phyloP scores from a whole-genome alignment of 306 rosid genomes.

The Aeschynomene evenia region DNA sequence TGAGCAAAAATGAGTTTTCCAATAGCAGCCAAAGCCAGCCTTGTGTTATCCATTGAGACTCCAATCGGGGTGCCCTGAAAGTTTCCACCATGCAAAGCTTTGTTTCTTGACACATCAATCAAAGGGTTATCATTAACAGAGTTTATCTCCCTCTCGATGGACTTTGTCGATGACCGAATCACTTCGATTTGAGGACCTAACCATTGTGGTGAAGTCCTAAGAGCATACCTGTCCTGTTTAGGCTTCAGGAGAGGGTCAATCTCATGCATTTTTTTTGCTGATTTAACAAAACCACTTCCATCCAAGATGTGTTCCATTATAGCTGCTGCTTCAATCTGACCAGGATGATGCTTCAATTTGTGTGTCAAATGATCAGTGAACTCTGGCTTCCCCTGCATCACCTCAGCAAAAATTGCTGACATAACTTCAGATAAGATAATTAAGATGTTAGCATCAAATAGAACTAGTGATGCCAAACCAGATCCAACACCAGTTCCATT shows the following conservation, averaged over 20 bases:
- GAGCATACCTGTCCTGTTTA: conserved; percentile 52
- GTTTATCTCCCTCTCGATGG: conserved; percentile 50
- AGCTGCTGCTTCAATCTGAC: conserved; percentile 49
- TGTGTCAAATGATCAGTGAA: conserved; percentile 43
- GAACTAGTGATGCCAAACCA: conserved; percentile 40
- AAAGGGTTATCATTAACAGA: conserved; percentile 44
- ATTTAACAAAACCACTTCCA: conserved; percentile 43
- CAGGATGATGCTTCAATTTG: conserved; percentile 47
- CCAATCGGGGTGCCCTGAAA: conserved; percentile 45
- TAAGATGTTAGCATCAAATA: conserved; percentile 42
- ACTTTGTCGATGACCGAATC: conserved; percentile 38
- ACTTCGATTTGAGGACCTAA: conserved; percentile 55
- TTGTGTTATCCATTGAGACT: conserved; percentile 48
- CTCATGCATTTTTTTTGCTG: conserved; percentile 32
- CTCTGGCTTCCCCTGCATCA: conserved; percentile 43
- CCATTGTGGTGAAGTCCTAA: conserved; percentile 57
- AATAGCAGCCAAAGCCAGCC: conserved; percentile 45
- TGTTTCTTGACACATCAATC: conserved; percentile 47
- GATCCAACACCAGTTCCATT: conserved; percentile 56
- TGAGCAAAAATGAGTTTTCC: conserved; percentile 46
- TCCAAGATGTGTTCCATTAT: conserved; percentile 49
- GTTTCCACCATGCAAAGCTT: conserved; percentile 47
- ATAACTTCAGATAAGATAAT: conserved; percentile 37
- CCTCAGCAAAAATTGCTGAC: conserved; percentile 47
- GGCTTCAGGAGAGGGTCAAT: conserved; percentile 29